These are phyloP conservation scores for Phallus indusiatus DNA, from an alignment of 768 basidiomycete genomes.

Conservation along the genomic window DNA sequence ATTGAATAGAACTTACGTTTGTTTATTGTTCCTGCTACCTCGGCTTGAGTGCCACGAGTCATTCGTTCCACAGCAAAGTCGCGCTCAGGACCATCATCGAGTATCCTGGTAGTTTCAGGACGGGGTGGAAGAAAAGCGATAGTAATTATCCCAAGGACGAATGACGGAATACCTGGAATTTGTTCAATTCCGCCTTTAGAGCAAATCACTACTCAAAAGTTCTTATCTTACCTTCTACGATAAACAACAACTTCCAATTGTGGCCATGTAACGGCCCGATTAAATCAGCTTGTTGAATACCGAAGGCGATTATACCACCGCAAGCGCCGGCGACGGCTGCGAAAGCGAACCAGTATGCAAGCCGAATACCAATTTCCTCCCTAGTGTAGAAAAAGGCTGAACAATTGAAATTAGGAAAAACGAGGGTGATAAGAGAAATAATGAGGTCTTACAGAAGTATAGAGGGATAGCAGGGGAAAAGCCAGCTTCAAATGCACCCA, in stretches of 20 bases:
- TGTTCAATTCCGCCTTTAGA: not conserved
- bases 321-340: constrained; percentile 80
- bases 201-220: not conserved
- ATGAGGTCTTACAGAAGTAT: constrained; percentile 53
- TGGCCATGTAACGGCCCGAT: constrained; percentile 24
- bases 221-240: constrained; percentile 52
- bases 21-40: constrained; percentile 54
- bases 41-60: constrained; percentile 56
- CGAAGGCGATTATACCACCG: constrained; percentile 77
- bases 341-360: constrained; percentile 80
- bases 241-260: constrained; percentile 59
- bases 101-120: constrained; percentile 57
- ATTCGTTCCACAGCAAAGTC: constrained; percentile 57
- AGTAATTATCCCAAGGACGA: constrained; percentile 51
- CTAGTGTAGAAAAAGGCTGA: constrained; percentile 76
- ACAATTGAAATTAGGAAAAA: not conserved
- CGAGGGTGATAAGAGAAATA: not conserved
- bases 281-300: constrained; percentile 52
- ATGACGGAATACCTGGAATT: constrained; percentile 52
- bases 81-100: constrained; percentile 28
- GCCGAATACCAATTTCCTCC: constrained; percentile 59
- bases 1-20: constrained; percentile 32
- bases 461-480: constrained; percentile 72
- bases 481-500: constrained; percentile 73
- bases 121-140: constrained; percentile 54